Conservation (phyloP, 139 green algal species). For the Micractinium conductrix region DNA sequence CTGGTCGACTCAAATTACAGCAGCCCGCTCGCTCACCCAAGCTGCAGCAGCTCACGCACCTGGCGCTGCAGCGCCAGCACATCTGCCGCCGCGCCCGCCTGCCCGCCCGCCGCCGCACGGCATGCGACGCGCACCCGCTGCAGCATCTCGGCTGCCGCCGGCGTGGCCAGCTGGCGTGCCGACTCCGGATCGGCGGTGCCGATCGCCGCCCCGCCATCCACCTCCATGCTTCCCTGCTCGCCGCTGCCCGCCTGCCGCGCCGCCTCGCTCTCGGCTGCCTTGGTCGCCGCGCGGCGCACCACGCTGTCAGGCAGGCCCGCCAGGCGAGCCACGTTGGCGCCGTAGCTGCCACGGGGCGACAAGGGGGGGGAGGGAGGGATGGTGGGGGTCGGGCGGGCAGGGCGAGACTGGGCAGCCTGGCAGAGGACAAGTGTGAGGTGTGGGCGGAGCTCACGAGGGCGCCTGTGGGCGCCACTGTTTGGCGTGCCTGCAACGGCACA, state of each 20-base stretch:
- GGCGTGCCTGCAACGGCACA: too few relatives aligned
- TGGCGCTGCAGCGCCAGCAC: conserved; percentile 10
- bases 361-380: too few relatives aligned
- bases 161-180: conserved; percentile 1
- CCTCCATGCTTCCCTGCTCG: not conserved
- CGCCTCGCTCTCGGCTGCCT: conserved; percentile 11
- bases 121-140: not conserved
- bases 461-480: too few relatives aligned
- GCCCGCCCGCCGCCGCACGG: not conserved
- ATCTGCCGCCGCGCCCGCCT: not conserved
- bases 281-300: not conserved
- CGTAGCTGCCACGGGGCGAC: too few relatives aligned
- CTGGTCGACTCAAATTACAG: too few relatives aligned
- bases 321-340: conserved; percentile 93
- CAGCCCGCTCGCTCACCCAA: not conserved
- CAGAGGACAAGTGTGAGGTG: too few relatives aligned
- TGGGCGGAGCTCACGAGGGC: too few relatives aligned
- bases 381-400: too few relatives aligned
- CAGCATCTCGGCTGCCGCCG: not conserved
- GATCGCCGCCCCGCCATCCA: not conserved
- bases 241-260: not conserved
- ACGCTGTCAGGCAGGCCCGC: conserved; percentile 82
- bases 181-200: too few relatives aligned
- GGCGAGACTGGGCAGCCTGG: too few relatives aligned
- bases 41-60: conserved; percentile 1